Conservation (phyloP, 768 basidiomycete species). For the Suillus subalutaceus region DNA sequence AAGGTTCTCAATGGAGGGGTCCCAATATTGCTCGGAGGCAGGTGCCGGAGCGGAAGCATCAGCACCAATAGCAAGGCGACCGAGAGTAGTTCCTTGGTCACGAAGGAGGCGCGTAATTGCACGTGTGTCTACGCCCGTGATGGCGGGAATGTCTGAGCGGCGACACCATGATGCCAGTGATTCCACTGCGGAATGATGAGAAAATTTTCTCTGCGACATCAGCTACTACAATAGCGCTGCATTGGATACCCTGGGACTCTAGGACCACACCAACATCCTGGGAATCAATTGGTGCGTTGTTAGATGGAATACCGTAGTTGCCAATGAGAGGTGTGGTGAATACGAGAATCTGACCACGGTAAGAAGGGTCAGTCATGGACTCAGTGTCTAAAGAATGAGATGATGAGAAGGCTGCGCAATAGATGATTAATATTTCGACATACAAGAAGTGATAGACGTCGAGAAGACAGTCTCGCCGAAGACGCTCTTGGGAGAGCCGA, state of each 20-base stretch:
- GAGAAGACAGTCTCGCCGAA: slow-evolving; percentile 99
- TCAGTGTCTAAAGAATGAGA: slow-evolving; percentile 77
- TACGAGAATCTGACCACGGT: slow-evolving; percentile 96
- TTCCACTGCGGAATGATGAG: slow-evolving; percentile 93
- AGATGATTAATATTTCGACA: slow-evolving; percentile 31
- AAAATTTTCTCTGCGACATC: slow-evolving; percentile 95
- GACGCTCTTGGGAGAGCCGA: slow-evolving; percentile 84
- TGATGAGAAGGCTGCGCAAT: slow-evolving; percentile 13
- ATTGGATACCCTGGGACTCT: slow-evolving; percentile 89
- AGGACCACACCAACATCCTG: slow-evolving; percentile 86
- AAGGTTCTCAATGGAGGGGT: slow-evolving; percentile 89
- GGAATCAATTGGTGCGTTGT: slow-evolving; percentile 69
- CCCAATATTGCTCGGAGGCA: slow-evolving; percentile 78
- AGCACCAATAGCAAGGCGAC: slow-evolving; percentile 81
- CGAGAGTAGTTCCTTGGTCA: slow-evolving; percentile 96
- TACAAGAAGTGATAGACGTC: slow-evolving; percentile 97
- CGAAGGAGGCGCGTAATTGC: slow-evolving; percentile 93
- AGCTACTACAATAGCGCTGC: slow-evolving; percentile 89
- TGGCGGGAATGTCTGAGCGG: slow-evolving; percentile 86
- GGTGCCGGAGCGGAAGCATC: slow-evolving; percentile 69
- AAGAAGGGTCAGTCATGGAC: slow-evolving; percentile 99
- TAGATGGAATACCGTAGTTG: slow-evolving; percentile 94
- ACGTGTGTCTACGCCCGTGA: slow-evolving; percentile 97
- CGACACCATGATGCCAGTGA: slow-evolving; percentile 93
- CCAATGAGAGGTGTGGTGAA: slow-evolving; percentile 99